Percentiles rank a stretch among this genome's conserved stretches.
Evolutionary conservation across 768 basidiomycete genomes (phyloP).

Genomic region (Mycena indigotica): DNA sequence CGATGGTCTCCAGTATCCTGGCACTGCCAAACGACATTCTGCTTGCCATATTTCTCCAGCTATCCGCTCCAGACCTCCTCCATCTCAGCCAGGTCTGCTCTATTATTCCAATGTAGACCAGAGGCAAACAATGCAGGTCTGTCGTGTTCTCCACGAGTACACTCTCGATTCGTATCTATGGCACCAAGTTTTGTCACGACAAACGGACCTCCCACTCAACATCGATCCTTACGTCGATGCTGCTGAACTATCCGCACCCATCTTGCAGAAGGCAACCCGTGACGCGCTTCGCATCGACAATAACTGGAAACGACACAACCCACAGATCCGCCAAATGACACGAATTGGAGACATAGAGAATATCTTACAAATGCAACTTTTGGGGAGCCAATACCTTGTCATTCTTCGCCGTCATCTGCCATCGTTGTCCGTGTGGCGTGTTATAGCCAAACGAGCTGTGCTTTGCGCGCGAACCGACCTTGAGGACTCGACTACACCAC

Average conservation of each 20-base stretch:
- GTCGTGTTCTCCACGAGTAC: conserved; percentile 60
- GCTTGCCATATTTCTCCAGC: conserved; percentile 35
- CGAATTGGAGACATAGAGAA: conserved; percentile 43
- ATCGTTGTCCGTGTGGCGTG: conserved; percentile 48
- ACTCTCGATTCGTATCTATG: conserved; percentile 50
- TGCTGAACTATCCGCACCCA: conserved; percentile 37
- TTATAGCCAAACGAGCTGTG: conserved; percentile 30
- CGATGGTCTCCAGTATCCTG: conserved; percentile 24
- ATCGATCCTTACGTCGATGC: conserved; percentile 37
- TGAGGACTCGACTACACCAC: conserved; percentile 23
- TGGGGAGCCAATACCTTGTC: conserved; percentile 54
- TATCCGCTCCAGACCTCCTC: conserved; percentile 46
- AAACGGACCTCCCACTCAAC: conserved; percentile 51
- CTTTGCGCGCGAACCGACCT: conserved; percentile 32
- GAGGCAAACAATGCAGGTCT: conserved; percentile 44
- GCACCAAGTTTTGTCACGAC: conserved; percentile 44
- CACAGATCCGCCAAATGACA: conserved; percentile 38
- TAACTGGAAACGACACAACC: conserved; percentile 47
- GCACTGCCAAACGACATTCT: conserved; percentile 49
- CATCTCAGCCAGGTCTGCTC: conserved; percentile 49
- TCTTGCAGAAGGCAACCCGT: conserved; percentile 41
- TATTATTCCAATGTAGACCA: background rate
- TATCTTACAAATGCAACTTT: conserved; percentile 48
- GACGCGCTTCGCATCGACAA: conserved; percentile 48
- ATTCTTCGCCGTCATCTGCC: conserved; percentile 40